Evolutionary conservation across 805 yeast species (phyloP), one percentile per base, ranked within the genome.

Genomic region (Yarrowia alimentaria): DNA sequence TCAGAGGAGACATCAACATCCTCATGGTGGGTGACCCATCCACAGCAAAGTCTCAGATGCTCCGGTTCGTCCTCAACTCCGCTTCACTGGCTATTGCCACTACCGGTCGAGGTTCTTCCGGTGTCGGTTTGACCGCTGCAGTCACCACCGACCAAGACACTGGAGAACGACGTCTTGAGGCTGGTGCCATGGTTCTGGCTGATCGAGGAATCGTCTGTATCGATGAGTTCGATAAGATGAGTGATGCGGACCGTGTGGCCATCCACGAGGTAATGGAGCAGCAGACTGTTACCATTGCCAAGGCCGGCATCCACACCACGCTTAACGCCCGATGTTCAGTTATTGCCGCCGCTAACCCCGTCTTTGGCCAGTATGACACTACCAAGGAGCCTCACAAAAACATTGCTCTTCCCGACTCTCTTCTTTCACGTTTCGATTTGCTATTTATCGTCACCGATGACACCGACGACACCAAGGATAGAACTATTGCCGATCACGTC

Each of bases 191-290:
- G 53, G 98, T 93, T 6, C 71, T 93, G 52, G 96, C 99, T 0
- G 99, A 93, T 69, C 89, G 91, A 64, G 99, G 99, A 66, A 84
- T 93, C 56, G 93, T 98, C 71, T 93, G 99, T 67, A 93, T 93
- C 64, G 99, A 93, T 77, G 99, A 93, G 73, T 93, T 93, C 63
- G 99, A 93, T 69, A 93, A 93, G 72, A 93, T 93, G 99, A 97
- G 91, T 65, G 99, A 93, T 67, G 70, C 77, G 56, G 99, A 93
- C 69, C 77, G 99, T 63, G 93, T 98, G 0, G 98, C 98, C 1
- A 93, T 93, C 63, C 98, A 91, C 68, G 99, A 91, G 73, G 99
- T 93, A 25, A 93, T 93, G 99, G 99, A 93, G 70, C 99, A 93
- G 67, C 99, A 93, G 68, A 93, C 99, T 2, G 93, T 93, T 54